Base-by-base conservation (phyloP, 2,329 filamentous ascomycete genomes). In the Leptographium wingfieldii region DNA sequence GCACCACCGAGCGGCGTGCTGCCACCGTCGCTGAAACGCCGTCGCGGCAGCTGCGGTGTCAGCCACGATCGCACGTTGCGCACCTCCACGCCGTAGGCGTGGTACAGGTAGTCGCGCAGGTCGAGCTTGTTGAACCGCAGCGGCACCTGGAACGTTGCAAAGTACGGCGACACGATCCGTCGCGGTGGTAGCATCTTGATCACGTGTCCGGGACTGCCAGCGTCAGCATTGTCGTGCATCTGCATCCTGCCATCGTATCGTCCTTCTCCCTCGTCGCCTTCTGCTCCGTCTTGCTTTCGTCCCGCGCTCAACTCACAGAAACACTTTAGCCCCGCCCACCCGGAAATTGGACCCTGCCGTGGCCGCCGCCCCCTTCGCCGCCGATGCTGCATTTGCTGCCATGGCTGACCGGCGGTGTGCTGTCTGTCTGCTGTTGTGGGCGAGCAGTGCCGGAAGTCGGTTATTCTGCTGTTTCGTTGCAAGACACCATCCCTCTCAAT, bases 41-140 rank as follows among this genome's bases (percentile, higher is more conserved):
- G 81, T 60, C 80, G 79, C 19, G 74, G 73, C 62, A 71, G 82
- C 70, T 84, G 80, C 73, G 86, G 83, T 67, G 88, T 85, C 69
- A 97, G 82, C 69, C 83, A 92, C 58, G 88, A 91, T 63, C 92
- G 88, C 63, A 97, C 84, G 65, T 79, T 79, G 58, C 83, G 76
- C 59, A 86, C 83, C 64, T 85, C 80, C 63, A 97, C 85, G 62
- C 81, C 80, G 79, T 99, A 99, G 52, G 82, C 82, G 72, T 95
- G 85, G 76, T 83, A 88, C 63, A 99, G 86, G 77, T 97, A 99
- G 77, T 96, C 92, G 73, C 91, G 89, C 51, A 99, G 77, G 72
- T 99, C 94, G 73, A 97, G 86, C 76, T 99, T 99, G 79, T 90
- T 95, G 79, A 96, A 91, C 67, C 83, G 85, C 67, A 97, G 81